phyloP scores from a whole-genome alignment of 441 rosid genomes.

The Cnidoscolus chayamansa region DNA sequence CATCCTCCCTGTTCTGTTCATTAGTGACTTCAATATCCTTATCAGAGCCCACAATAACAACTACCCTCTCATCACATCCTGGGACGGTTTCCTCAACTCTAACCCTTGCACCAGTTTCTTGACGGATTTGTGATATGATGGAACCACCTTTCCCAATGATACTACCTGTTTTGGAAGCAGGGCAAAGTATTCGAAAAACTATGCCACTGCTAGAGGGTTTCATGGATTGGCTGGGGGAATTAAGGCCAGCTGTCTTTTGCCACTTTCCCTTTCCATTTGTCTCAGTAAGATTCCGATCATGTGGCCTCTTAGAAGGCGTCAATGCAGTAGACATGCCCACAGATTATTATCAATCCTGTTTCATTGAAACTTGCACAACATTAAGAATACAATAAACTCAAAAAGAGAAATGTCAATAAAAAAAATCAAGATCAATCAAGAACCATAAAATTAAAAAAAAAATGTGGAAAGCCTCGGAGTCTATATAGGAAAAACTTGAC shows the following conservation, averaged over 20 bases:
- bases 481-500: background rate
- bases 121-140: constrained; percentile 44
- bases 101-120: constrained; percentile 52
- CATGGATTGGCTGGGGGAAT: constrained; percentile 25
- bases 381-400: background rate
- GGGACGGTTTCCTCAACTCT: constrained; percentile 51
- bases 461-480: background rate
- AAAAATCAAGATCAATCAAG: background rate
- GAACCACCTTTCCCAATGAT: constrained; percentile 43
- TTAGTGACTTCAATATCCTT: constrained; percentile 33
- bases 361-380: constrained; percentile 2
- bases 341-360: constrained; percentile 15
- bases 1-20: constrained; percentile 33
- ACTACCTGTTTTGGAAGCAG: constrained; percentile 36
- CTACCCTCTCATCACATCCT: constrained; percentile 60
- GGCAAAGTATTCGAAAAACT: constrained; percentile 50
- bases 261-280: constrained; percentile 44
- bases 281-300: constrained; percentile 40
- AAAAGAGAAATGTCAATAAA: background rate
- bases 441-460: background rate
- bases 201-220: constrained; percentile 27
- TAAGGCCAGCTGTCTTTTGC: constrained; percentile 38
- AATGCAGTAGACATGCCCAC: constrained; percentile 44
- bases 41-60: constrained; percentile 39
- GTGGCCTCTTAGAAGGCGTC: constrained; percentile 60